These are phyloP conservation scores for Erodium maritimum DNA, from an alignment of 345 rosid species.

Conservation along the genomic window DNA sequence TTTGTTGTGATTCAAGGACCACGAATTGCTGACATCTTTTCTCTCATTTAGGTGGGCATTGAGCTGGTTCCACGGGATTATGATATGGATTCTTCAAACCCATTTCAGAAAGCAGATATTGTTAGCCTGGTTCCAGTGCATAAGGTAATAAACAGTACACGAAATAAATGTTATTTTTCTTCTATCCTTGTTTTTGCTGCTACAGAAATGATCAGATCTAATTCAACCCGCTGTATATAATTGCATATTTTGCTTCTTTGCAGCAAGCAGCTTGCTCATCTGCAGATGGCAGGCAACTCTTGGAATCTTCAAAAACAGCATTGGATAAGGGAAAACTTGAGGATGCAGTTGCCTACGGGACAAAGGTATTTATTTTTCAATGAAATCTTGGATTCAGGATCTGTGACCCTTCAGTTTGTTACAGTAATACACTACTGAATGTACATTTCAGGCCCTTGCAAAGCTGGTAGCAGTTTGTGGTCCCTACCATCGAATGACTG, in stretches of 20 bases:
- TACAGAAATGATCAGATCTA: too few species aligned
- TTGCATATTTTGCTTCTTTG: conserved; percentile 19
- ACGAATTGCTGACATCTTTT: neutral
- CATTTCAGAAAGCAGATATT: conserved; percentile 73
- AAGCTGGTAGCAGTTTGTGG: conserved; percentile 97
- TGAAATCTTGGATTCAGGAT: conserved; percentile 4
- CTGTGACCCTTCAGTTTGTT: neutral
- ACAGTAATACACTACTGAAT: neutral
- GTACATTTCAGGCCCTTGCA: conserved; percentile 65
- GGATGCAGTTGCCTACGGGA: conserved; percentile 94
- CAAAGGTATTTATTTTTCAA: conserved; percentile 45
- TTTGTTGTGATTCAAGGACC: too few species aligned
- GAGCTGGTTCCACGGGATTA: conserved; percentile 93
- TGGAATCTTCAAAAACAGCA: conserved; percentile 98
- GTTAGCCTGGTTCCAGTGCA: conserved; percentile 89
- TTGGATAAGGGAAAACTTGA: conserved; percentile 98
- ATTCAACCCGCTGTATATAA: conserved; percentile 1
- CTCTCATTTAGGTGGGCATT: conserved; percentile 62
- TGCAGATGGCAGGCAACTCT: conserved; percentile 97
- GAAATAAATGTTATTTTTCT: too few species aligned
- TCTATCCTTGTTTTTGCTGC: too few species aligned
- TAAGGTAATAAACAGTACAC: conserved; percentile 37
- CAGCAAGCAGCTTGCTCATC: conserved; percentile 99
- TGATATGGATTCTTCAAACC: conserved; percentile 89
- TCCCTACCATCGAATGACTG: conserved; percentile 98